phyloP scores from a whole-genome alignment of 164 flowering plant species.

The Brasenia schreberi region DNA sequence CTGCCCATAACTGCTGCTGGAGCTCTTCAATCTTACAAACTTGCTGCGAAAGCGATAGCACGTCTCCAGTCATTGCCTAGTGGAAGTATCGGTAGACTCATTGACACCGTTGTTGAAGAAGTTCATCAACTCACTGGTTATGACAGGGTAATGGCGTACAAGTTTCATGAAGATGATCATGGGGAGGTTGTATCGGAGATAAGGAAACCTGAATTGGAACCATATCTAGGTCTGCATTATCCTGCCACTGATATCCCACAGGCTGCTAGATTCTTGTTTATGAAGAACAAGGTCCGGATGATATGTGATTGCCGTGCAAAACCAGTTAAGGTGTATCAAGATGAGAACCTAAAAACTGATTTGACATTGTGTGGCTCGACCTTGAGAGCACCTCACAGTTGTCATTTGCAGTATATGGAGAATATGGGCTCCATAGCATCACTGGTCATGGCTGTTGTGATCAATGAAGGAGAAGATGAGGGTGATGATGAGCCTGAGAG shows the following conservation, averaged over 20 bases:
- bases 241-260: slow-evolving; percentile 93
- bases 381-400: slow-evolving; percentile 77
- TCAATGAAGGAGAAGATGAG: slow-evolving; percentile 55
- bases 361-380: slow-evolving; percentile 88
- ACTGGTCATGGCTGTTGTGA: slow-evolving; percentile 80
- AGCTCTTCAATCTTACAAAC: slow-evolving; percentile 81
- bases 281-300: slow-evolving; percentile 87
- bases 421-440: slow-evolving; percentile 89
- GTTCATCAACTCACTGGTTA: slow-evolving; percentile 82
- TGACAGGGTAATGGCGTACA: slow-evolving; percentile 84
- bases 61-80: slow-evolving; percentile 67
- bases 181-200: slow-evolving; percentile 76
- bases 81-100: slow-evolving; percentile 66
- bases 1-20: slow-evolving; percentile 92
- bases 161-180: slow-evolving; percentile 88
- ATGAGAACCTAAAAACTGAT: slow-evolving; percentile 64
- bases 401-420: slow-evolving; percentile 86
- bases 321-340: slow-evolving; percentile 63
- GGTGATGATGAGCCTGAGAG: too few relatives aligned
- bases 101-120: slow-evolving; percentile 78
- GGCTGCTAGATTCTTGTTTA: slow-evolving; percentile 71
- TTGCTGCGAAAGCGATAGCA: slow-evolving; percentile 77
- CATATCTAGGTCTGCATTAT: slow-evolving; percentile 79
- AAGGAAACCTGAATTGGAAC: slow-evolving; percentile 64
- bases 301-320: slow-evolving; percentile 73